These are phyloP conservation scores for Tetrahymena malaccensis DNA, from an alignment of 73 alveolate species.

Conservation along the genomic window DNA sequence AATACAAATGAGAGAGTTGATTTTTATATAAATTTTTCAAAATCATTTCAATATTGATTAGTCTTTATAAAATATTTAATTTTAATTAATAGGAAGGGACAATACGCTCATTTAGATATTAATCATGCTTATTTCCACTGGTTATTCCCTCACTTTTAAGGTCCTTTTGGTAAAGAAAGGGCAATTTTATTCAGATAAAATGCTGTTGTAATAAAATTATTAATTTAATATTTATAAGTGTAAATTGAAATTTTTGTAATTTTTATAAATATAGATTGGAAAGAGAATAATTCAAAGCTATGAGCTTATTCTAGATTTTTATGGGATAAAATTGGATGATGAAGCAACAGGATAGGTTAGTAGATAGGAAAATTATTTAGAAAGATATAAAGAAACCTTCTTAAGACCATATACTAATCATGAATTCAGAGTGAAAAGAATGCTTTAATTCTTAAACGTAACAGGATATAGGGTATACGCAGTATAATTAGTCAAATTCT, in stretches of 20 bases:
- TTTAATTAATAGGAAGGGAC: not conserved
- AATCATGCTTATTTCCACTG: not conserved
- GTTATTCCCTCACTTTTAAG: not conserved
- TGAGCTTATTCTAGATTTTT: not conserved
- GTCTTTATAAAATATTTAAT: not conserved
- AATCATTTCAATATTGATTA: not conserved
- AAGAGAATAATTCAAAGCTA: not conserved
- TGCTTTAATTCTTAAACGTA: not conserved
- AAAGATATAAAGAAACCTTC: not conserved
- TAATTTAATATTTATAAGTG: not conserved
- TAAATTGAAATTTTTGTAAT: too few relatives aligned
- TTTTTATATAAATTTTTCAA: not conserved
- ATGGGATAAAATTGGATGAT: not conserved
- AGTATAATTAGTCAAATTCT: not conserved
- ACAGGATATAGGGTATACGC: not conserved
- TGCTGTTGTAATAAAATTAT: not conserved
- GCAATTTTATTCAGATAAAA: not conserved
- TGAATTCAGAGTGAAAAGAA: not conserved
- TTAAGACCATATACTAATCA: not conserved
- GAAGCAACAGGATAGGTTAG: not conserved
- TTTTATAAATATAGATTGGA: not conserved
- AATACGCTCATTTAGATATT: not conserved
- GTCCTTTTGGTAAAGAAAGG: not conserved
- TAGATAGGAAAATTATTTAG: not conserved
- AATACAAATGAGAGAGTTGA: too few relatives aligned